Conservation (phyloP, 192 early-diverging fungal genomes). For the Gigaspora rosea region DNA sequence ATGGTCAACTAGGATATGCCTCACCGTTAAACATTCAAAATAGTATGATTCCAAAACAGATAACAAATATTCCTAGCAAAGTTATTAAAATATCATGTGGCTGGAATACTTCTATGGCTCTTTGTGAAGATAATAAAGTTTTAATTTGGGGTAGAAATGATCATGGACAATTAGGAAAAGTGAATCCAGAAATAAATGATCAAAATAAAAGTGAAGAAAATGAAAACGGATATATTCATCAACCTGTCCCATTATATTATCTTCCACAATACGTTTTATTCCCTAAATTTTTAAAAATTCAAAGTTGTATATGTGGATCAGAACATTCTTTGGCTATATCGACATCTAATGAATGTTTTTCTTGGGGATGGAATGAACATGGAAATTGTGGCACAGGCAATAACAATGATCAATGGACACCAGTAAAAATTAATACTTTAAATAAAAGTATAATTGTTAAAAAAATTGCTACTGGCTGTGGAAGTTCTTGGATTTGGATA, state of each 20-base stretch:
- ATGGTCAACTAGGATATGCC: slow-evolving; percentile 59
- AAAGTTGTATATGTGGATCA: slow-evolving; percentile 64
- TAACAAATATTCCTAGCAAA: slow-evolving; percentile 21
- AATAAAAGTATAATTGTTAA: neutral
- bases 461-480: slow-evolving; percentile 43
- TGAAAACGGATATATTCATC: neutral
- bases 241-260: slow-evolving; percentile 24
- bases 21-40: neutral
- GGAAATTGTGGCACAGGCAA: slow-evolving; percentile 76
- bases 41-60: slow-evolving; percentile 25
- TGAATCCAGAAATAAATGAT: neutral
- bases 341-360: slow-evolving; percentile 45
- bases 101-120: slow-evolving; percentile 59
- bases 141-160: slow-evolving; percentile 77
- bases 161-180: slow-evolving; percentile 69
- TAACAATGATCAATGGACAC: slow-evolving; percentile 19
- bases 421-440: neutral
- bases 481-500: slow-evolving; percentile 43
- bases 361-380: slow-evolving; percentile 97
- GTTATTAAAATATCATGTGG: slow-evolving; percentile 54
- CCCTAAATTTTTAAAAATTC: slow-evolving; percentile 1
- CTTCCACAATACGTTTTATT: slow-evolving; percentile 33
- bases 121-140: slow-evolving; percentile 38
- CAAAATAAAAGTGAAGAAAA: neutral
- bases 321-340: slow-evolving; percentile 70